Evolutionary conservation across 148 eudicot genomes (phyloP).

Genomic region (Cornus suecica): DNA sequence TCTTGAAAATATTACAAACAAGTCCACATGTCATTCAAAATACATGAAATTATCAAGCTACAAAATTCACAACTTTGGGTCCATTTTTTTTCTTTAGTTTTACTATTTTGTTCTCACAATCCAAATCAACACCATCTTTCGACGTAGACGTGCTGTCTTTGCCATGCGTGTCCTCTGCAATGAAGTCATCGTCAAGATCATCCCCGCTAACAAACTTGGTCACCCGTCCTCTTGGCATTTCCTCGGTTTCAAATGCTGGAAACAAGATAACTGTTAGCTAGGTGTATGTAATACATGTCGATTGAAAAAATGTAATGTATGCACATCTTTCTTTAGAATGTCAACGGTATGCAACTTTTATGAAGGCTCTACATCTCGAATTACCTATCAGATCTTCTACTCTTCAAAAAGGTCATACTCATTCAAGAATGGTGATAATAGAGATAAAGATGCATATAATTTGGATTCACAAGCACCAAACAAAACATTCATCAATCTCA

Average conservation of each 20-base stretch:
- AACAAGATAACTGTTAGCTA: background rate
- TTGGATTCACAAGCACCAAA: background rate
- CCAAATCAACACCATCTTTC: conserved; percentile 19
- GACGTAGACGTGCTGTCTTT: conserved; percentile 19
- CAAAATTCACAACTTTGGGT: conserved; percentile 88
- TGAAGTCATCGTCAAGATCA: conserved; percentile 94
- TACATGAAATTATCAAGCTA: conserved; percentile 26
- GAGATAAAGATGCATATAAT: background rate
- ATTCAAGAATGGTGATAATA: background rate
- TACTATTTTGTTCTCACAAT: conserved; percentile 20
- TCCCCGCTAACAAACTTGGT: conserved; percentile 84
- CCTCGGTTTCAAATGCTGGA: conserved; percentile 26
- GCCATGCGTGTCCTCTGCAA: conserved; percentile 20
- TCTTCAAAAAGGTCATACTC: background rate
- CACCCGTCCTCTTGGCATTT: conserved; percentile 45
- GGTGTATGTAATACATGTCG: background rate
- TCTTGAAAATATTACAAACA: background rate
- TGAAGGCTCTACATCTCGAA: background rate
- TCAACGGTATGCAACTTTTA: background rate
- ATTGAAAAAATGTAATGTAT: background rate
- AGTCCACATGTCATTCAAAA: background rate
- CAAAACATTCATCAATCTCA: background rate
- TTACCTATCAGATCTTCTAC: background rate
- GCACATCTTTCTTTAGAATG: background rate
- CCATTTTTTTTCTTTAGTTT: conserved; percentile 66